Conservation (phyloP, 495 filamentous ascomycete genomes). For the Clavariopsis aquatica region DNA sequence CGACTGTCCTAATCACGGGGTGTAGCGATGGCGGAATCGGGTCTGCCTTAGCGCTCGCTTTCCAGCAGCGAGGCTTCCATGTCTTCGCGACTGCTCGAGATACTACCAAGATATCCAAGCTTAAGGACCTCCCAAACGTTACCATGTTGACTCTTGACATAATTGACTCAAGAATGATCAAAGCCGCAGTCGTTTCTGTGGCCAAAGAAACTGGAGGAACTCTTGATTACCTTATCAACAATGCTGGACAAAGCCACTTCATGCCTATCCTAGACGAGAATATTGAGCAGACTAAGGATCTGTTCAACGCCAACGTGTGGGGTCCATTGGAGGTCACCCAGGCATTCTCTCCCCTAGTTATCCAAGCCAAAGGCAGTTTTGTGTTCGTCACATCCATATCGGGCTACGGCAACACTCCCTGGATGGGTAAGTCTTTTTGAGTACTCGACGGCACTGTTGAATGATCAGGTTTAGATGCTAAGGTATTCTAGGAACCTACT, state of each 20-base stretch:
- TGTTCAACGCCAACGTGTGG: slow-evolving; percentile 25
- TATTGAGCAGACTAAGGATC: slow-evolving; percentile 42
- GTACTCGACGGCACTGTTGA: not conserved
- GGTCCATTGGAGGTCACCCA: slow-evolving; percentile 18
- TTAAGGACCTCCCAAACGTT: slow-evolving; percentile 29
- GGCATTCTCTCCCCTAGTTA: slow-evolving; percentile 29
- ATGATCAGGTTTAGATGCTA: not conserved
- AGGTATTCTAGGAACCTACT: slow-evolving; percentile 7
- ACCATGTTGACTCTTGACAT: slow-evolving; percentile 23
- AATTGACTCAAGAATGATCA: slow-evolving; percentile 22
- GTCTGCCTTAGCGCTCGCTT: slow-evolving; percentile 45
- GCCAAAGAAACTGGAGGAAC: slow-evolving; percentile 8
- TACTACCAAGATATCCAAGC: slow-evolving; percentile 39
- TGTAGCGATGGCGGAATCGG: slow-evolving; percentile 53
- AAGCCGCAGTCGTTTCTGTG: slow-evolving; percentile 20
- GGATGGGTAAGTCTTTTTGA: slow-evolving; percentile 16
- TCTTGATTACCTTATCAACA: slow-evolving; percentile 51
- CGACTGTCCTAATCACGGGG: slow-evolving; percentile 52
- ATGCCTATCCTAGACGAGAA: slow-evolving; percentile 46
- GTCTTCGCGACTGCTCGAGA: slow-evolving; percentile 51
- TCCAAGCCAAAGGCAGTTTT: slow-evolving; percentile 17
- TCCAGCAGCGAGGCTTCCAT: slow-evolving; percentile 46
- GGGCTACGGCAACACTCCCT: slow-evolving; percentile 9
- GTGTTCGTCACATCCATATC: not conserved
- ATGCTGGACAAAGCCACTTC: slow-evolving; percentile 44